phyloP scores from a whole-genome alignment of 495 filamentous ascomycete species.

The Hamigera avellanea region DNA sequence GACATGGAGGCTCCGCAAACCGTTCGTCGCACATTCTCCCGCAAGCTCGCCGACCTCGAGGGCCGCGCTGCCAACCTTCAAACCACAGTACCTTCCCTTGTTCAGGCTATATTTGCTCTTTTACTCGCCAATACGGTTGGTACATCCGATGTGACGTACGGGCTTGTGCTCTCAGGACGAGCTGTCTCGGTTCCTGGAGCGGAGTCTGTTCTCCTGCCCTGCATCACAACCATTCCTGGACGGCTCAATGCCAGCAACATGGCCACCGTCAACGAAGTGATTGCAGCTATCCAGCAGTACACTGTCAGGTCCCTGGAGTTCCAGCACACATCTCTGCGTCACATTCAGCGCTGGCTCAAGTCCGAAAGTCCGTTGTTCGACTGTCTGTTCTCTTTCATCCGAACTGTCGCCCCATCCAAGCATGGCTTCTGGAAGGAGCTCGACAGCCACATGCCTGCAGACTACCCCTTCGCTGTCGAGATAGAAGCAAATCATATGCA shows the following conservation, averaged over 20 bases:
- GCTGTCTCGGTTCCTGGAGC: slow-evolving; percentile 42
- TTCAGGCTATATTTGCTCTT: slow-evolving; percentile 32
- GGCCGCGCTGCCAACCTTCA: slow-evolving; percentile 13
- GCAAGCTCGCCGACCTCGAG: slow-evolving; percentile 15
- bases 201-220: slow-evolving; percentile 65
- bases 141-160: slow-evolving; percentile 28
- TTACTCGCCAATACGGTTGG: slow-evolving; percentile 26
- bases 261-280: slow-evolving; percentile 21
- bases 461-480: slow-evolving; percentile 24
- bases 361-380: slow-evolving; percentile 31
- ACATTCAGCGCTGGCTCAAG: slow-evolving; percentile 34
- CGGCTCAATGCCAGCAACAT: slow-evolving; percentile 35
- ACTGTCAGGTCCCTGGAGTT: slow-evolving; percentile 30
- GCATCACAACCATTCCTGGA: slow-evolving; percentile 83
- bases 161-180: slow-evolving; percentile 34
- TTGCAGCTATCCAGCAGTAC: slow-evolving; percentile 24
- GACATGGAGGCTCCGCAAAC: slow-evolving; percentile 3
- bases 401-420: slow-evolving; percentile 3
- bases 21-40: slow-evolving; percentile 9
- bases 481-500: slow-evolving; percentile 13
- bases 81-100: slow-evolving; percentile 19
- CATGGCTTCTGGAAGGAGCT: slow-evolving; percentile 17
- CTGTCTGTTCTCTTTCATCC: slow-evolving; percentile 26
- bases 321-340: slow-evolving; percentile 32
- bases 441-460: slow-evolving; percentile 21